Base-by-base conservation (phyloP, 345 rosid genomes). In the Euphorbia peplus region DNA sequence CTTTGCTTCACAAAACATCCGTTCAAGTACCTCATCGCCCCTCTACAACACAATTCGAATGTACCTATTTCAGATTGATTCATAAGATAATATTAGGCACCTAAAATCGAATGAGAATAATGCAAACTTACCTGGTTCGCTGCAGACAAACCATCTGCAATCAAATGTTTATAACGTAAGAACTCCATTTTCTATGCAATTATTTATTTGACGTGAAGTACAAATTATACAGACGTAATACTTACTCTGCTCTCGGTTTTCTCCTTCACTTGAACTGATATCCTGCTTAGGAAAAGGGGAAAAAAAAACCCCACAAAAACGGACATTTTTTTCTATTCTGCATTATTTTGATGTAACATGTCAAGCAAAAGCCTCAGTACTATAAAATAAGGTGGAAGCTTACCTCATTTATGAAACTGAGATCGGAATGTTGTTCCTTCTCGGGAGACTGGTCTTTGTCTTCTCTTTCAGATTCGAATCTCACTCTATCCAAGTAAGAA, bases 91-190 rank as follows among this genome's bases (percentile, higher is more conserved):
- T n/a, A 56, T 51, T 12, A 29, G 59, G 50, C 2, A 41, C 24
- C 24, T 35, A 42, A 54, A 63, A 55, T 5, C 22, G 11, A 12
- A 21, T 9, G 2, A 22, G 37, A 63, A 5, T 54, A n/a, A n/a
- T n/a, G n/a, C n/a, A n/a, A n/a, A n/a, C n/a, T n/a, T 75, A 82
- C 85, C 85, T 76, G 39, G 81, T 88, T 81, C 93, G n/a, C 83
- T 64, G 61, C 78, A 25, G 92, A 81, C 86, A 82, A 84, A 68
- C 82, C 85, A 76, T n/a, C n/a, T n/a, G n/a, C n/a, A n/a, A n/a
- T n/a, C n/a, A n/a, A n/a, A n/a, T n/a, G n/a, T n/a, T n/a, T n/a
- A n/a, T n/a, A n/a, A n/a, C n/a, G n/a, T n/a, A n/a, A n/a, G n/a
- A n/a, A n/a, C n/a, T n/a, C n/a, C n/a, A n/a, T n/a, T n/a, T n/a